phyloP scores from a whole-genome alignment of 331 rosid genomes.

The Quercus lobata region DNA sequence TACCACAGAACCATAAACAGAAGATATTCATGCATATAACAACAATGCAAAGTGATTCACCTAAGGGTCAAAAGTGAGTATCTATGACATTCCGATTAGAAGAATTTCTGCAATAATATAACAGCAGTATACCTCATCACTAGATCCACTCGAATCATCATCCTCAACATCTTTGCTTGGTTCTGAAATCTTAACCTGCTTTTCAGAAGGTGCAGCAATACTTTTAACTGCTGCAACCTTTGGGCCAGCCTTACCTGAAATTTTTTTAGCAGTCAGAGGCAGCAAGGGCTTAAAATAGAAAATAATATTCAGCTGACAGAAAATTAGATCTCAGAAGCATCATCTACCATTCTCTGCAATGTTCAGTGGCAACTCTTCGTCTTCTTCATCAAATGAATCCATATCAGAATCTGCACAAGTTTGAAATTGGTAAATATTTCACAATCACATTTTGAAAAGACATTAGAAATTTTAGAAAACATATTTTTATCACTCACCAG shows the following conservation, averaged over 20 bases:
- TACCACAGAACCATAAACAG: too few species aligned
- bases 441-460: not conserved
- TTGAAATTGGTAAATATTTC: not conserved
- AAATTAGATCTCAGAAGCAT: not conserved
- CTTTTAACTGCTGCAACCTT: conserved; percentile 30
- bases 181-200: conserved; percentile 52
- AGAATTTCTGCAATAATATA: not conserved
- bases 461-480: too few species aligned
- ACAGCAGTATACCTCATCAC: conserved; percentile 34
- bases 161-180: conserved; percentile 47
- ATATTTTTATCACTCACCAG: conserved; percentile 32
- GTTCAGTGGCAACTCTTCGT: conserved; percentile 23
- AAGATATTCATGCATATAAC: too few species aligned
- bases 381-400: conserved; percentile 39
- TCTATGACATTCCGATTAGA: not conserved
- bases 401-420: conserved; percentile 23
- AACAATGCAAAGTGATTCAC: too few species aligned
- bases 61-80: too few species aligned
- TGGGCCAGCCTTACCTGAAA: conserved; percentile 43
- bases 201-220: conserved; percentile 27
- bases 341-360: conserved; percentile 49
- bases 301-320: not conserved
- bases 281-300: not conserved
- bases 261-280: not conserved
- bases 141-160: conserved; percentile 26